Conservation (phyloP, 352 stramenopile genomes). For the Phytophthora europaea region DNA sequence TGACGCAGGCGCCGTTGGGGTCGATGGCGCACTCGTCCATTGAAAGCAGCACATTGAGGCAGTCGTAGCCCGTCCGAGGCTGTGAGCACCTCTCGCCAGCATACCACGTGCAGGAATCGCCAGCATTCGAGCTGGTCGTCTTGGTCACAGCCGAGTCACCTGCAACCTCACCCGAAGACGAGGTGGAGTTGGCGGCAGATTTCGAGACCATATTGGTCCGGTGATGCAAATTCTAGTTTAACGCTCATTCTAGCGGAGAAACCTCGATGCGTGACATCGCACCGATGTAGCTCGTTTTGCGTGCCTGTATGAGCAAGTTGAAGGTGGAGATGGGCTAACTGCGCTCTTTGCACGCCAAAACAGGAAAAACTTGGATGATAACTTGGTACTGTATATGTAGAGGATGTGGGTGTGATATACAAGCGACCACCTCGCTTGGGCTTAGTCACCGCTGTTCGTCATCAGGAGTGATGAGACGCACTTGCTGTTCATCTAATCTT, state of each 20-base stretch:
- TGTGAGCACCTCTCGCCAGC: conserved; percentile 24
- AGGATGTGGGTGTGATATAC: too few relatives aligned
- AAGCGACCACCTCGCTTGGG: too few relatives aligned
- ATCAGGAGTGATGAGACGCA: too few relatives aligned
- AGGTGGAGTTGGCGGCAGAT: background rate
- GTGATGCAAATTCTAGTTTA: conserved; percentile 24
- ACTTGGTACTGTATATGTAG: too few relatives aligned
- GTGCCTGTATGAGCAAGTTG: too few relatives aligned
- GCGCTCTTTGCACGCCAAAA: too few relatives aligned
- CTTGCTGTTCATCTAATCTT: too few relatives aligned
- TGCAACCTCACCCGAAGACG: background rate
- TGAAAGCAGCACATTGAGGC: conserved; percentile 37
- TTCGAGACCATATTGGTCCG: conserved; percentile 13
- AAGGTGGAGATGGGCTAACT: too few relatives aligned
- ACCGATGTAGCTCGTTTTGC: background rate
- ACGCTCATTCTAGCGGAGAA: background rate
- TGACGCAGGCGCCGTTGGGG: conserved; percentile 48
- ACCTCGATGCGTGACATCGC: conserved; percentile 7
- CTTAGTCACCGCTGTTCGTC: too few relatives aligned
- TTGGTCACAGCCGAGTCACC: conserved; percentile 17
- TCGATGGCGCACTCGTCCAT: conserved; percentile 46
- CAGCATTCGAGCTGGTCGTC: conserved; percentile 31
- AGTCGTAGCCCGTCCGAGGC: conserved; percentile 41
- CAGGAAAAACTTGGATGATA: too few relatives aligned
- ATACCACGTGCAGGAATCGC: conserved; percentile 52